Base-by-base conservation (phyloP, 1,284 basidiomycete genomes). In the Apiotrichum veenhuisii region DNA sequence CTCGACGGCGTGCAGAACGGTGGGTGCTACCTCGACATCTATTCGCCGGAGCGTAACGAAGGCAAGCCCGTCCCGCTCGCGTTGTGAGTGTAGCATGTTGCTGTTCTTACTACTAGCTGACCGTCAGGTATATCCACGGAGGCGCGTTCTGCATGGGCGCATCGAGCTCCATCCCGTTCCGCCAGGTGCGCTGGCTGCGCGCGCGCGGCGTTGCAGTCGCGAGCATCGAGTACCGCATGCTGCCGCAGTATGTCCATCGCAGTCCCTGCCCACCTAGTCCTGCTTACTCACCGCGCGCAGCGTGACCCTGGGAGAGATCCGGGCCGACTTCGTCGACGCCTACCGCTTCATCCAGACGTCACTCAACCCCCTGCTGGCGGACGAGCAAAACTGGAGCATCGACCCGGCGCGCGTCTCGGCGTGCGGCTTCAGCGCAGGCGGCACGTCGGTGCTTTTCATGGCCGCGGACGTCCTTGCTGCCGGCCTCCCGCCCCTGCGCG, bases 21-120 rank as follows among this genome's bases (percentile, higher is more conserved):
- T 14, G 65, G 63, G 15, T 63, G 61, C 42, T 55, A 62, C 36
- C 50, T 61, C 33, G 63, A 66, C 33, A 54, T 66, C 25, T 63
- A 55, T 18, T 51, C 63, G 1, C 65, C 65, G 8, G 45, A 34
- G 45, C 18, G 25, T 11, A 25, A 15, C 40, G n/a, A 27, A 26
- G 25, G 27, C 2, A 41, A 37, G 15, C 30, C 20, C 2, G 43
- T 49, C 5, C 59, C 52, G n/a, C 47, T 56, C 18, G 59, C 59
- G 38, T n/a, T 52, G 54, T 51, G n/a, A 18, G 30, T 25, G 23
- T 18, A 17, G 23, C 1, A 18, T 12, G 18, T 23, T 11, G 23
- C 12, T 11, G 18, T 11, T 11, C 40, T 20, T n/a, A 42, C 25
- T 42, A 5, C 22, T 5, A 26, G 27, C 25, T 52, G 17, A 59